Base-by-base conservation (phyloP, 257 asterid species). In the Leptodermis oblonga region DNA sequence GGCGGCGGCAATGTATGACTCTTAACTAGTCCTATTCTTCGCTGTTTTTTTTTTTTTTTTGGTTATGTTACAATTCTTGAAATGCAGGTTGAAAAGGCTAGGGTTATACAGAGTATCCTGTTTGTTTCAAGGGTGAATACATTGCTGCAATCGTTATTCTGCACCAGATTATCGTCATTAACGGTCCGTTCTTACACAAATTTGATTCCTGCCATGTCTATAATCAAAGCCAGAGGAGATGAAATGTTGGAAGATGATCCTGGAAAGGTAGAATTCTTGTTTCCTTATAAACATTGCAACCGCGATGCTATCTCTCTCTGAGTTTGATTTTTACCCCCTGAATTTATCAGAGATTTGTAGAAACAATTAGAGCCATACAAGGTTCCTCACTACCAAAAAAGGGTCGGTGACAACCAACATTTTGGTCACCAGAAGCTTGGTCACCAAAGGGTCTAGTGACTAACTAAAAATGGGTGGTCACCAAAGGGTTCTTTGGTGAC, bases 91-190 rank as follows among this genome's bases (percentile, higher is more conserved):
- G 96, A 90, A 30, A 87, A 88, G 82, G 92, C 88, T 37, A 79
- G 69, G 80, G 88, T 90, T 71, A 76, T 85, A 69, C 95, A 90
- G 65, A 79, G 81, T 61, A 70, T 85, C 61, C 85, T 90, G 14
- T 86, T 90, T 46, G 76, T 82, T 66, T 90, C n/a, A n/a, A n/a
- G n/a, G n/a, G n/a, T n/a, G n/a, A n/a, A n/a, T n/a, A n/a, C n/a
- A n/a, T n/a, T n/a, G 56, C 33, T 88, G 68, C 94, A 90, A 36
- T 88, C 97, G 45, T 78, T 88, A 30, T 86, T 90, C 28, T 96
- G 96, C 31, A 82, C 93, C 1, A 78, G 94, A 77, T 78, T 90
- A 33, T 88, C 96, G 3, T 77, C 88, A 1, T 83, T 90, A 2
- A 74, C 88, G 49, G 94, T 92, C 1, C 86, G 88, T 37, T 90